A percentile compares a stretch with the other conserved stretches of the same genome.
phyloP scores from a whole-genome alignment of 1,139 yeast genomes.

The Spathaspora sp. region DNA sequence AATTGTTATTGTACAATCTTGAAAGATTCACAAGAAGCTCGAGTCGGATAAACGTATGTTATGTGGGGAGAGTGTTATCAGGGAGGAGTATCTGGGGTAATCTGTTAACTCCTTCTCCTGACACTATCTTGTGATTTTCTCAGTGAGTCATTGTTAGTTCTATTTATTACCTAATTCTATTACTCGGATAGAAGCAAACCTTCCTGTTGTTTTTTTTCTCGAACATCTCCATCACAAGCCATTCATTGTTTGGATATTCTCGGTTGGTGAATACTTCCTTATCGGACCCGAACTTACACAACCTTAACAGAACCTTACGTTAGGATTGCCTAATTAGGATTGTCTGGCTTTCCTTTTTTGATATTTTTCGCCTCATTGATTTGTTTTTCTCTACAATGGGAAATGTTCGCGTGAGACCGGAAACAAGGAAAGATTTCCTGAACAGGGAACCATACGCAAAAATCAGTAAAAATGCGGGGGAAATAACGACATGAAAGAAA shows the following conservation, averaged over 20 bases:
- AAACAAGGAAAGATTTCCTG: background rate
- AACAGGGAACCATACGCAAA: background rate
- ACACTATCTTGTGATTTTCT: too few species aligned
- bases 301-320: background rate
- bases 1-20: background rate
- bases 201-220: background rate
- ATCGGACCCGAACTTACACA: background rate
- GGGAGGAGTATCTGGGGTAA: too few species aligned
- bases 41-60: background rate
- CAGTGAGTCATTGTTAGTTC: too few species aligned
- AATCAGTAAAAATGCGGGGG: background rate
- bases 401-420: background rate
- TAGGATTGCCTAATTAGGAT: background rate
- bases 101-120: too few species aligned
- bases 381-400: background rate
- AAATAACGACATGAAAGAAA: background rate
- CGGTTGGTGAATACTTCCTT: background rate
- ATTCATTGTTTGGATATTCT: background rate
- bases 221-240: background rate
- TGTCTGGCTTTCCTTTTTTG: background rate
- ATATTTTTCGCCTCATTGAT: background rate
- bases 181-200: too few species aligned
- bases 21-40: background rate
- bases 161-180: too few species aligned
- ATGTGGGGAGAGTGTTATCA: too few species aligned